Conservation (phyloP, 2,329 filamentous ascomycete genomes). For the Colletotrichum ledebouriae region DNA sequence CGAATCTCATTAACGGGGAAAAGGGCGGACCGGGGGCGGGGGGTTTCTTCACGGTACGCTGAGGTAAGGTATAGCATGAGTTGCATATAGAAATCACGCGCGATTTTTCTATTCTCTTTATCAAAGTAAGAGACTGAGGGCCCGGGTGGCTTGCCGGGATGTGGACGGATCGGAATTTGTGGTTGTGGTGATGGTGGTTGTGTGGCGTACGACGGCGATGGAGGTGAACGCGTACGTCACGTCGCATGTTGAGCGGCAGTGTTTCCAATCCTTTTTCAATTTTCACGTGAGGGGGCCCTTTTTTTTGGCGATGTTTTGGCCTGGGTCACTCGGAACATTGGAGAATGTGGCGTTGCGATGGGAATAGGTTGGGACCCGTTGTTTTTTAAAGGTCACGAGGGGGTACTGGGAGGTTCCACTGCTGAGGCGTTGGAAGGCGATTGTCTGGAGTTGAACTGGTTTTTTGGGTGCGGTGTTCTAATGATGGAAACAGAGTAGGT, state of each 20-base stretch:
- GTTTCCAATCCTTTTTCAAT: slow-evolving; percentile 1
- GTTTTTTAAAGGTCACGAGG: slow-evolving; percentile 21
- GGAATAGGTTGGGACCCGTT: background rate
- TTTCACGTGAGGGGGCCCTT: background rate
- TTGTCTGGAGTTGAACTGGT: background rate
- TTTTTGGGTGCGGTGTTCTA: background rate
- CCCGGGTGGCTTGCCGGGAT: slow-evolving; percentile 21
- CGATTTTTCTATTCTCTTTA: too few relatives aligned
- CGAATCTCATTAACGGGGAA: slow-evolving; percentile 4
- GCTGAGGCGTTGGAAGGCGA: slow-evolving; percentile 10
- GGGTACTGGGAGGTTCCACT: background rate
- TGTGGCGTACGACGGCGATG: background rate
- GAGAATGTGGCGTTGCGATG: slow-evolving; percentile 12
- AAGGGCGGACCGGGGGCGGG: background rate
- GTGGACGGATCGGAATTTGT: slow-evolving; percentile 12
- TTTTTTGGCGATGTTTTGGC: background rate
- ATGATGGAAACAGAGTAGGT: background rate
- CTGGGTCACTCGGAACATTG: too few relatives aligned
- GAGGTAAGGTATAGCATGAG: too few relatives aligned
- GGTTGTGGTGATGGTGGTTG: background rate
- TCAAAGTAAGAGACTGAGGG: too few relatives aligned
- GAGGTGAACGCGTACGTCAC: slow-evolving; percentile 25
- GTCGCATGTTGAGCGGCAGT: slow-evolving; percentile 31
- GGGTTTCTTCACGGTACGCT: background rate
- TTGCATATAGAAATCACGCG: too few relatives aligned